These are phyloP conservation scores for Moringa oleifera DNA, from an alignment of 345 rosid species.

Conservation along the genomic window DNA sequence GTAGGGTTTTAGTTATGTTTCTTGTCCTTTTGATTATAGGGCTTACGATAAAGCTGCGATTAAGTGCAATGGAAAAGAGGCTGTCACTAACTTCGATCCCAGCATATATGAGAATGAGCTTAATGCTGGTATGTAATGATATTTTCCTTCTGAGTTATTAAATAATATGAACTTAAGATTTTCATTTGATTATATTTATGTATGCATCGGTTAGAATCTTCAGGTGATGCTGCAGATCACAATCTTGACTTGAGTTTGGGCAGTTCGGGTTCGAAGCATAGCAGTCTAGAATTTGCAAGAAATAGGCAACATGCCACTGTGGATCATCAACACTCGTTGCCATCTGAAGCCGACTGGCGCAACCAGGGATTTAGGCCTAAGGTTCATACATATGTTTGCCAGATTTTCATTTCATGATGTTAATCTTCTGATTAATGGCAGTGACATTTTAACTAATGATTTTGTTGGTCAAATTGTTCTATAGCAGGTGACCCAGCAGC, in stretches of 20 bases:
- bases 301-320: constrained; percentile 17
- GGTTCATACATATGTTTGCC: constrained; percentile 20
- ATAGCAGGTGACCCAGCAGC: constrained; percentile 18
- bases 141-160: not conserved
- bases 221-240: constrained; percentile 47
- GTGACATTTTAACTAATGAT: too few relatives aligned
- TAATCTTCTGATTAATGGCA: not conserved
- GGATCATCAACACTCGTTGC: constrained; percentile 25
- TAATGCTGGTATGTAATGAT: constrained; percentile 28
- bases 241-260: constrained; percentile 88
- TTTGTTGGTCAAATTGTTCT: not conserved
- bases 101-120: constrained; percentile 67
- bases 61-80: constrained; percentile 90
- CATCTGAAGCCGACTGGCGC: constrained; percentile 37
- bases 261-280: constrained; percentile 38
- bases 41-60: constrained; percentile 93
- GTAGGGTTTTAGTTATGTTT: not conserved
- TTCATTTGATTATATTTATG: not conserved
- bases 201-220: constrained; percentile 27
- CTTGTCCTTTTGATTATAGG: constrained; percentile 20
- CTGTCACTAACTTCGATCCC: constrained; percentile 91
- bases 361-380: constrained; percentile 32
- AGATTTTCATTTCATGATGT: not conserved
- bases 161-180: too few relatives aligned
- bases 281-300: constrained; percentile 16